These are phyloP conservation scores for Amylostereum chailletii DNA, from an alignment of 1,284 basidiomycete species.

Conservation along the genomic window DNA sequence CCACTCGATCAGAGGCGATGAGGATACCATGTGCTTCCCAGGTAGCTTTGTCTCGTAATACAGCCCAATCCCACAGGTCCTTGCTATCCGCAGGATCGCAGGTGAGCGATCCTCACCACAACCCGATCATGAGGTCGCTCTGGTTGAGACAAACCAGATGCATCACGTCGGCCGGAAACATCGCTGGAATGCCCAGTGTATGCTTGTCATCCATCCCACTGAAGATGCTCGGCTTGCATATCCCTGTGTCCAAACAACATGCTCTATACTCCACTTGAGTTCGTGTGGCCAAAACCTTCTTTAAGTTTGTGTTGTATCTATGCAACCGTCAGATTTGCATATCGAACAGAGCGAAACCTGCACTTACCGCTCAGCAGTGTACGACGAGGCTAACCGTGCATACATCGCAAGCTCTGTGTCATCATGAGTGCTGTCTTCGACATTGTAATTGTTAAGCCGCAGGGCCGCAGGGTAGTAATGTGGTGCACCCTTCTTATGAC, in stretches of 20 bases:
- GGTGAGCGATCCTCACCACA: constrained; percentile 23
- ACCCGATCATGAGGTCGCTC: constrained; percentile 18
- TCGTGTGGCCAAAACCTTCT: not conserved
- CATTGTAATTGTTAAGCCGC: constrained; percentile 15
- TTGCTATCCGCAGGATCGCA: constrained; percentile 18
- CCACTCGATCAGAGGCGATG: constrained; percentile 23
- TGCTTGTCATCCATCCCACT: constrained; percentile 13
- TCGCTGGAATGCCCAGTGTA: constrained; percentile 18
- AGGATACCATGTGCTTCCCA: constrained; percentile 27
- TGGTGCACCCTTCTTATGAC: constrained; percentile 18
- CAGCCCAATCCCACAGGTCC: constrained; percentile 23
- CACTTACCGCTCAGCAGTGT: too few relatives aligned
- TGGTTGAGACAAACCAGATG: constrained; percentile 23
- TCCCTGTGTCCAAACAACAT: constrained; percentile 20
- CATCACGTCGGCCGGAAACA: constrained; percentile 25
- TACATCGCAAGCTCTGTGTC: not conserved
- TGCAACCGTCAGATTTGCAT: too few relatives aligned
- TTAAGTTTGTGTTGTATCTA: not conserved
- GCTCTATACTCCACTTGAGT: constrained; percentile 16
- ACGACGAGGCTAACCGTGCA: too few relatives aligned
- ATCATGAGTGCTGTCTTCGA: constrained; percentile 17
- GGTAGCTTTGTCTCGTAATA: constrained; percentile 12
- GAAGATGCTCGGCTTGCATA: constrained; percentile 25
- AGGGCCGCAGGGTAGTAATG: constrained; percentile 24
- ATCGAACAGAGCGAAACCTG: too few relatives aligned